Evolutionary conservation across 805 yeast genomes (phyloP), one percentile per base, ranked within the genome.

Genomic region (Sugiyamaella valdiviana): DNA sequence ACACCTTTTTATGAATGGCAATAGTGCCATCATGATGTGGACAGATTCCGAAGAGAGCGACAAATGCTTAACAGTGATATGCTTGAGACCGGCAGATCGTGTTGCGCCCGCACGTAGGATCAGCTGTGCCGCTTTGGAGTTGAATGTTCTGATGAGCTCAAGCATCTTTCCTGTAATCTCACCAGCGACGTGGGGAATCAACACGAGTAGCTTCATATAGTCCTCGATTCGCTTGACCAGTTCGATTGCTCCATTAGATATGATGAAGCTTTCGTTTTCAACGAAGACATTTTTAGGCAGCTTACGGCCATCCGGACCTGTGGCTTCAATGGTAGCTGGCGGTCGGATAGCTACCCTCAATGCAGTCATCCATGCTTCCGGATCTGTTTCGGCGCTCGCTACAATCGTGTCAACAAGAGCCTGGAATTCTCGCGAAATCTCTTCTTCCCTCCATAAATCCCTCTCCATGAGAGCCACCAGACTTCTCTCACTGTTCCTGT

Each of bases 401-500:
- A 76, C 70, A 10, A 84, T 73, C 38, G 72, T 73, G 56, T 78
- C 78, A 3, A 80, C 75, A 12, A 66, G 58, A 2, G 48, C 56
- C 58, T 84, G 90, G 1, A 80, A 63, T 0, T 62, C 60, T 1
- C 67, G 60, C 0, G 77, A 61, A 7, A 81, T 76, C n/a, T 77
- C 76, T 16, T 75, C 77, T 46, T 90, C 95, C 50, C 77, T 79
- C 98, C 98, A 91, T 19, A 69, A 69, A 55, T 90, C 98, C 42
- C 70, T 68, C 44, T 85, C 90, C 48, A 85, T 69, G 15, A 71
- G 67, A 3, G 60, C 60, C 5, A 75, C 68, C 22, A 86, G 64
- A 4, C 64, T 62, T 48, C 73, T 74, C 45, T 78, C 62, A 21
- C 76, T 71, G 14, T 70, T 69, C 42, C 73, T 72, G 54, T 84